A percentile compares a stretch with the other conserved stretches of the same genome.
phyloP scores from a whole-genome alignment of 2,329 filamentous ascomycete species.

The Trichothecium roseum region DNA sequence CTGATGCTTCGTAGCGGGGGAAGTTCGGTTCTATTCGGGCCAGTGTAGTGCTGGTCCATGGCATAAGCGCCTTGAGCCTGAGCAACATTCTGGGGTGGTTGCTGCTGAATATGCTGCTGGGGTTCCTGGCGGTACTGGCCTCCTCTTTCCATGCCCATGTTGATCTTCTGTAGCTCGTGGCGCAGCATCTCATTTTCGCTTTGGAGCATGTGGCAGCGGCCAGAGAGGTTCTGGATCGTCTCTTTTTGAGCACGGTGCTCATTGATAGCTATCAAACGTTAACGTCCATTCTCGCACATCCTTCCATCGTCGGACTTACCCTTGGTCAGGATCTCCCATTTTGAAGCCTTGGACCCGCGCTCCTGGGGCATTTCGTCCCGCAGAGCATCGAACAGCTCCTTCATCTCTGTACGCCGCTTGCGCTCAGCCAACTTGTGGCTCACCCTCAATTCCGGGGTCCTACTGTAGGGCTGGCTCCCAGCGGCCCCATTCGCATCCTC shows the following conservation, averaged over 20 bases:
- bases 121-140: slow-evolving; percentile 27
- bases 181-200: slow-evolving; percentile 38
- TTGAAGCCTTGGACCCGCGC: slow-evolving; percentile 74
- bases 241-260: slow-evolving; percentile 30
- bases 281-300: background rate
- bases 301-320: slow-evolving; percentile 36
- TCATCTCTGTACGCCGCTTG: slow-evolving; percentile 80
- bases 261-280: background rate
- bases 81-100: slow-evolving; percentile 7
- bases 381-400: slow-evolving; percentile 73
- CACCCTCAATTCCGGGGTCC: slow-evolving; percentile 70
- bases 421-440: slow-evolving; percentile 80
- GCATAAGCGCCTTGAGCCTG: slow-evolving; percentile 1
- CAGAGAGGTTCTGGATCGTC: slow-evolving; percentile 33
- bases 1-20: slow-evolving; percentile 46
- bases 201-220: slow-evolving; percentile 29
- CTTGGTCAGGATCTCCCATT: slow-evolving; percentile 83
- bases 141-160: slow-evolving; percentile 29
- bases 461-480: slow-evolving; percentile 65
- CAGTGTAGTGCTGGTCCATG: slow-evolving; percentile 15
- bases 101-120: slow-evolving; percentile 10
- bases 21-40: slow-evolving; percentile 35
- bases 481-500: slow-evolving; percentile 41
- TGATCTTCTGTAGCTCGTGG: slow-evolving; percentile 33
- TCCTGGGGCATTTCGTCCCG: slow-evolving; percentile 71